Conservation (phyloP, 306 rosid species). For the Acacia acuminata region DNA sequence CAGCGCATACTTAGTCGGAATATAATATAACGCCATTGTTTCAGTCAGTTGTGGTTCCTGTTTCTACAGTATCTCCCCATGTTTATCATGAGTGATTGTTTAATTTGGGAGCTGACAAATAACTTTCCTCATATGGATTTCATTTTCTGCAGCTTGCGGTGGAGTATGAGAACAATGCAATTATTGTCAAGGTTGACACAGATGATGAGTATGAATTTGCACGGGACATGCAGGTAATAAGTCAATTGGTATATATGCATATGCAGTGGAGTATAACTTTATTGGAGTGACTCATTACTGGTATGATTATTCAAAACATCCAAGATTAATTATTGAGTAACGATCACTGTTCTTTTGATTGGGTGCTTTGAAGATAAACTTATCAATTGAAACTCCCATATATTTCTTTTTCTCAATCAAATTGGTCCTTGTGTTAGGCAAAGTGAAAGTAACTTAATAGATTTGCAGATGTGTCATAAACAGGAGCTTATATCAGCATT, state of each 20-base stretch:
- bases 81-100: not conserved
- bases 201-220: conserved; percentile 90
- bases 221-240: conserved; percentile 83
- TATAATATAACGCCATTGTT: conserved; percentile 16
- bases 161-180: conserved; percentile 64
- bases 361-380: not conserved
- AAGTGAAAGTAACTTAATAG: not conserved
- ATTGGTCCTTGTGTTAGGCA: not conserved
- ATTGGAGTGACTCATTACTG: conserved; percentile 1
- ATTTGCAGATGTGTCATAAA: not conserved
- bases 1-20: not conserved
- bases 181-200: conserved; percentile 83
- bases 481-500: not conserved
- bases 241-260: conserved; percentile 8
- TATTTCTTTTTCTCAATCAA: not conserved
- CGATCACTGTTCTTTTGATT: not conserved
- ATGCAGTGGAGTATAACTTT: not conserved
- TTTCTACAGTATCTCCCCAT: not conserved
- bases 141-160: conserved; percentile 77
- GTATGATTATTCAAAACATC: not conserved
- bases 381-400: not conserved
- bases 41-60: conserved; percentile 3
- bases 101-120: conserved; percentile 24
- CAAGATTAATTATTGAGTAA: not conserved
- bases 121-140: conserved; percentile 9